Conservation (phyloP, 306 rosid species). For the Corylus avellana region DNA sequence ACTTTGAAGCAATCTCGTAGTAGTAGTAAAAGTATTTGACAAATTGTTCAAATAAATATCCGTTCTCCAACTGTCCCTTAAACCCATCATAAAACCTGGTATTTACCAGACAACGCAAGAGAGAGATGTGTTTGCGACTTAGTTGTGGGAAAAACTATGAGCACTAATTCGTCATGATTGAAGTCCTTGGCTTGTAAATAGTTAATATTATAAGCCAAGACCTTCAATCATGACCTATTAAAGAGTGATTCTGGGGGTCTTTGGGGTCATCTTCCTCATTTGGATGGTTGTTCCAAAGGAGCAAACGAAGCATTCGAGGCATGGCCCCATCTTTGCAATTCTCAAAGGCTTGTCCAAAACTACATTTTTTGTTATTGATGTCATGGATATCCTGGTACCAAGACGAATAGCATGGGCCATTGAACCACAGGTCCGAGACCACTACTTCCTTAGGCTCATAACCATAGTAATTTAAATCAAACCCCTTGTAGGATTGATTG, state of each 20-base stretch:
- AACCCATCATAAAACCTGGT: too few species aligned
- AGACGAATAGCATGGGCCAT: not conserved
- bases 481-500: constrained; percentile 21
- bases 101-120: too few species aligned
- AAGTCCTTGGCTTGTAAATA: too few species aligned
- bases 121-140: too few species aligned
- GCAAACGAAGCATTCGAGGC: constrained; percentile 62
- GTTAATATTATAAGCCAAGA: too few species aligned
- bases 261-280: constrained; percentile 31
- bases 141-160: too few species aligned
- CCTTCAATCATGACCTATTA: too few species aligned
- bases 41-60: too few species aligned
- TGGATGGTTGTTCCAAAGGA: constrained; percentile 52
- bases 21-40: too few species aligned
- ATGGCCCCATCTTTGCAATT: not conserved
- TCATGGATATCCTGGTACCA: not conserved
- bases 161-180: too few species aligned
- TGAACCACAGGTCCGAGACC: not conserved
- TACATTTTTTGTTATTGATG: constrained; percentile 39
- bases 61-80: too few species aligned
- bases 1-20: too few species aligned
- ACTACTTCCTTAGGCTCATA: not conserved
- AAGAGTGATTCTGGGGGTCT: constrained; percentile 6
- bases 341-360: constrained; percentile 33
- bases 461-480: constrained; percentile 28